phyloP scores from a whole-genome alignment of 2,329 filamentous ascomycete genomes.

The Colletotrichum eleusines region DNA sequence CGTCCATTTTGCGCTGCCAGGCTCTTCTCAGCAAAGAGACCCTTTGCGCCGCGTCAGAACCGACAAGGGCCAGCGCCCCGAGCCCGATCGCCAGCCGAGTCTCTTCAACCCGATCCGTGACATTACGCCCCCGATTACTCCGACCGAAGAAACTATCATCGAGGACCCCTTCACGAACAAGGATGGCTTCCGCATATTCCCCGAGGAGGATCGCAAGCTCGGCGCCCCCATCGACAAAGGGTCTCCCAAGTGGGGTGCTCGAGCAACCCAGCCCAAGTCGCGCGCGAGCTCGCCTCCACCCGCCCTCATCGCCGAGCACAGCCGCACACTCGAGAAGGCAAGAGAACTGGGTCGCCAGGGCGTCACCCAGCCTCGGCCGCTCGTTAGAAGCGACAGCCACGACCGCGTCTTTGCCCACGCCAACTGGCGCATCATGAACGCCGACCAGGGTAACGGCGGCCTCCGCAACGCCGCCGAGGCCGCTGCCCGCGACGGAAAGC shows the following conservation, averaged over 20 bases:
- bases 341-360: slow-evolving; percentile 69
- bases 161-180: slow-evolving; percentile 68
- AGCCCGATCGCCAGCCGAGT: slow-evolving; percentile 60
- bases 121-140: slow-evolving; percentile 68
- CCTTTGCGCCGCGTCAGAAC: slow-evolving; percentile 45
- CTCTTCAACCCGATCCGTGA: slow-evolving; percentile 63
- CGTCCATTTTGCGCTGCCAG: slow-evolving; percentile 82
- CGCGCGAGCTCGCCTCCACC: slow-evolving; percentile 80
- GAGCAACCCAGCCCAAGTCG: slow-evolving; percentile 83
- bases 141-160: slow-evolving; percentile 59
- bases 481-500: slow-evolving; percentile 74
- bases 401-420: slow-evolving; percentile 81
- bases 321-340: slow-evolving; percentile 68
- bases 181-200: slow-evolving; percentile 68
- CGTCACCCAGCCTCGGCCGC: slow-evolving; percentile 65
- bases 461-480: slow-evolving; percentile 89
- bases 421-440: slow-evolving; percentile 84
- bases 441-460: slow-evolving; percentile 93
- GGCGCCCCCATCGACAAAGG: slow-evolving; percentile 79
- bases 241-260: slow-evolving; percentile 81
- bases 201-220: slow-evolving; percentile 60
- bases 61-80: slow-evolving; percentile 27
- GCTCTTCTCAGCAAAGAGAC: slow-evolving; percentile 58
- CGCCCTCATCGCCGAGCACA: slow-evolving; percentile 79
- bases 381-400: slow-evolving; percentile 71